Conservation (phyloP, 2,329 filamentous ascomycete genomes). For the Claviceps sp. region DNA sequence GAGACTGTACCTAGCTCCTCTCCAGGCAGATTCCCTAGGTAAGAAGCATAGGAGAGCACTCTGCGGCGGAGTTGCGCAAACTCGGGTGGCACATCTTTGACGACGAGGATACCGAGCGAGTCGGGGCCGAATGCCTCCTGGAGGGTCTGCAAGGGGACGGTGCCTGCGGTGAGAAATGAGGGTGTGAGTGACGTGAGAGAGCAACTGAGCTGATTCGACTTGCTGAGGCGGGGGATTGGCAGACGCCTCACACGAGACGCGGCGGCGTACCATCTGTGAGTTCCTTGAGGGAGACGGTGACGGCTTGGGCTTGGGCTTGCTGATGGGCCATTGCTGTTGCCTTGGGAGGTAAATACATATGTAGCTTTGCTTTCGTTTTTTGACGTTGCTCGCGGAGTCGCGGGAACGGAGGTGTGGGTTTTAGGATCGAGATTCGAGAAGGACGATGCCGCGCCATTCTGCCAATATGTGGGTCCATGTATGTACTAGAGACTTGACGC, state of each 20-base stretch:
- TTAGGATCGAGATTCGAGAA: no score
- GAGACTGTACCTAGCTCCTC: slow-evolving; percentile 50
- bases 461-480: no score
- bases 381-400: no score
- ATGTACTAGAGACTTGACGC: no score
- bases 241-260: no score
- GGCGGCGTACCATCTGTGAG: slow-evolving; percentile 38
- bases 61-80: slow-evolving; percentile 61
- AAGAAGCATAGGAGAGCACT: slow-evolving; percentile 76
- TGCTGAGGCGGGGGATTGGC: no score
- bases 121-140: slow-evolving; percentile 78
- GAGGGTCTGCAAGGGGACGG: slow-evolving; percentile 53
- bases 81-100: slow-evolving; percentile 64
- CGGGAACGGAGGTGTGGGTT: no score
- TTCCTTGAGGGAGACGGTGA: slow-evolving; percentile 49
- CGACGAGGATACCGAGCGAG: slow-evolving; percentile 85
- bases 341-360: not conserved
- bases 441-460: no score
- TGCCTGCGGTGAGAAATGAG: slow-evolving; percentile 30
- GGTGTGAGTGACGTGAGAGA: not conserved
- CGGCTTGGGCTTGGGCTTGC: slow-evolving; percentile 36
- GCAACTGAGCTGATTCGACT: no score
- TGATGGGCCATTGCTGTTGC: slow-evolving; percentile 24
- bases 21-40: slow-evolving; percentile 67
- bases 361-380: not conserved